phyloP scores from a whole-genome alignment of 768 basidiomycete species.

The Auriscalpium vulgare region DNA sequence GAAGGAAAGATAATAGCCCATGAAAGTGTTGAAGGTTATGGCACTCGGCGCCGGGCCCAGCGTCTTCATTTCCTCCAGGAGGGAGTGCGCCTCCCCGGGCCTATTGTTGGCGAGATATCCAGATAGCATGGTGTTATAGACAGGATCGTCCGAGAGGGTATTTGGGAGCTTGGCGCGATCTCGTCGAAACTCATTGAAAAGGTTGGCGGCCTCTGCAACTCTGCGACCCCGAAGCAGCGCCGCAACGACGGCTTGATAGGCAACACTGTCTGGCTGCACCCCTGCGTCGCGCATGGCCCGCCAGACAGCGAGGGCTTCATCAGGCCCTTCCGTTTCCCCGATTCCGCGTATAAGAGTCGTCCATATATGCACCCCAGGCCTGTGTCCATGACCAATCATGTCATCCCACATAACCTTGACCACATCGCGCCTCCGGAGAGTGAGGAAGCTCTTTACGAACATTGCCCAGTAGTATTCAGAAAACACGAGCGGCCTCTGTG shows the following conservation, averaged over 20 bases:
- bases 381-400: conserved; percentile 39
- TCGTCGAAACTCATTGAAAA: conserved; percentile 43
- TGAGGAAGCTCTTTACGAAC: conserved; percentile 60
- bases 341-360: conserved; percentile 63
- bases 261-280: conserved; percentile 48
- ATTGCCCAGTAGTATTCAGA: conserved; percentile 54
- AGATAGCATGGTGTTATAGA: conserved; percentile 73
- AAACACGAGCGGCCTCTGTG: conserved; percentile 39
- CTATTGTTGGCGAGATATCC: conserved; percentile 43
- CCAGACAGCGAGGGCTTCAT: conserved; percentile 56
- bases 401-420: conserved; percentile 66
- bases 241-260: conserved; percentile 67
- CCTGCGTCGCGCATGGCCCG: conserved; percentile 48
- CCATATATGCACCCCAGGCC: conserved; percentile 57
- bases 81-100: conserved; percentile 25
- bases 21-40: conserved; percentile 73
- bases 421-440: conserved; percentile 43
- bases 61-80: conserved; percentile 32
- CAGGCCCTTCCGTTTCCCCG: conserved; percentile 38
- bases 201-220: conserved; percentile 40
- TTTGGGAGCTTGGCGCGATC: conserved; percentile 16
- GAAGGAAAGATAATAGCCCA: conserved; percentile 57
- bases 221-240: conserved; percentile 45
- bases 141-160: conserved; percentile 10
- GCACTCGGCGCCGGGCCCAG: conserved; percentile 61